Percentiles rank a stretch among this genome's conserved stretches.
Conservation (phyloP, 805 yeast genomes). For the Kuraishia cidri region DNA sequence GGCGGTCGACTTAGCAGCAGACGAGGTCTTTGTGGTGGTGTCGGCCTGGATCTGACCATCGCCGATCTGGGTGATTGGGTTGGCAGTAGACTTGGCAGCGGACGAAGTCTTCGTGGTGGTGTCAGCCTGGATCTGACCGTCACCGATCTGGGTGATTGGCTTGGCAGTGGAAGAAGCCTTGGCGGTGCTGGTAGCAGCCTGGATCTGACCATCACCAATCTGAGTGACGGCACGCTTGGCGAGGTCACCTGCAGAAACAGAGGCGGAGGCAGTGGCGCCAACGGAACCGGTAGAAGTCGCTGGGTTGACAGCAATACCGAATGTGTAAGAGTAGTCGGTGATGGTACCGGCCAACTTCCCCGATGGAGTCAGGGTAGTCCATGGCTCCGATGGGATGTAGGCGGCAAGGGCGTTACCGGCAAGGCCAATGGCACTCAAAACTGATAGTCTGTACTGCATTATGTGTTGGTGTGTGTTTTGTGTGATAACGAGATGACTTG, state of each 20-base stretch:
- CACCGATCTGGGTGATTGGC: conserved; percentile 26
- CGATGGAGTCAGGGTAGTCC: conserved; percentile 65
- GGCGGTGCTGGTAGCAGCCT: conserved; percentile 28
- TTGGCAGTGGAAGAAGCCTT: conserved; percentile 26
- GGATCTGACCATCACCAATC: conserved; percentile 40
- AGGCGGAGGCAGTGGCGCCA: conserved; percentile 22
- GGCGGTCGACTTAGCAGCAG: conserved; percentile 22
- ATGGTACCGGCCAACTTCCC: conserved; percentile 43
- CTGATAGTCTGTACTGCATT: conserved; percentile 34
- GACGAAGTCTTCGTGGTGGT: conserved; percentile 23
- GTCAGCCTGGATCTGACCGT: conserved; percentile 26
- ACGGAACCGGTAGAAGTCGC: no score
- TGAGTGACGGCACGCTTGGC: conserved; percentile 29
- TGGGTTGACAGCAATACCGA: conserved; percentile 65
- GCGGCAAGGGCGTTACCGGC: conserved; percentile 49
- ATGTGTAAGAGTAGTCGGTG: conserved; percentile 44
- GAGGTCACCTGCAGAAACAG: no score
- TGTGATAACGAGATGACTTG: no score
- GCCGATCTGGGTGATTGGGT: conserved; percentile 28
- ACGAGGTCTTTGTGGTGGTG: conserved; percentile 13
- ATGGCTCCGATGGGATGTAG: conserved; percentile 56
- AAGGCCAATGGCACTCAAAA: conserved; percentile 28
- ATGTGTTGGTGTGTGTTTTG: neutral
- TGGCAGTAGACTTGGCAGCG: conserved; percentile 26
- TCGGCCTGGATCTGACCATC: conserved; percentile 35